A percentile compares a stretch with the other conserved stretches of the same genome.
phyloP scores from a whole-genome alignment of 257 asterid species.

The Salvia miltiorrhiza region DNA sequence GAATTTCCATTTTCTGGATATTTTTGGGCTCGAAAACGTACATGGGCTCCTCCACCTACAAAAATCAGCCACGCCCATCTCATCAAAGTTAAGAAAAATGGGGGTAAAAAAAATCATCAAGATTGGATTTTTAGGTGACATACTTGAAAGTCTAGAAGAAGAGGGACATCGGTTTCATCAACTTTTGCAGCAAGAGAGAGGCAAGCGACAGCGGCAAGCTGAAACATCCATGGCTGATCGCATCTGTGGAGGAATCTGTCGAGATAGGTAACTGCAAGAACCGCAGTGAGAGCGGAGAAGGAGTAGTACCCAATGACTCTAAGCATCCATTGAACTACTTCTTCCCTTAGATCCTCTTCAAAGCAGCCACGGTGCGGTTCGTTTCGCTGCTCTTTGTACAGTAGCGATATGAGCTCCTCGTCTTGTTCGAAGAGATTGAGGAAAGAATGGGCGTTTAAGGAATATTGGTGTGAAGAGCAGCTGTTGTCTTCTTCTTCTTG shows the following conservation, averaged over 20 bases:
- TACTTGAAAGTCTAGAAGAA: conserved; percentile 78
- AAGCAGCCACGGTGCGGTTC: conserved; percentile 18
- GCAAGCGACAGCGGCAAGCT: conserved; percentile 76
- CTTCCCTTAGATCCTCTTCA: conserved; percentile 25
- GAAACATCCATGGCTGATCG: conserved; percentile 68
- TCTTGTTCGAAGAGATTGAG: conserved; percentile 28
- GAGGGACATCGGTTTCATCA: conserved; percentile 75
- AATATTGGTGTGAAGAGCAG: conserved; percentile 4
- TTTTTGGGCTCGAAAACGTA: conserved; percentile 59
- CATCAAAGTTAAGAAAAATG: not conserved
- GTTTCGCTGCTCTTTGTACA: conserved; percentile 43
- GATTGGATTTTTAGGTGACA: conserved; percentile 19
- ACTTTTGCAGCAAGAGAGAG: conserved; percentile 85
- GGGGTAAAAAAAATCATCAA: not conserved
- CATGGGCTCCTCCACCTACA: conserved; percentile 49
- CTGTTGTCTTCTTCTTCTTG: conserved; percentile 10
- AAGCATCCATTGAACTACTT: conserved; percentile 67
- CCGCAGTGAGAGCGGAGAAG: conserved; percentile 64
- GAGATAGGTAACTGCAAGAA: conserved; percentile 69
- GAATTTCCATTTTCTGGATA: conserved; percentile 63
- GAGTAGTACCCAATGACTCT: conserved; percentile 45
- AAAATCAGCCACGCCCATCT: conserved; percentile 8
- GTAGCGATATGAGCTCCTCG: conserved; percentile 38
- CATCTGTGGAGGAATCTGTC: conserved; percentile 51
- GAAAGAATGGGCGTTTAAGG: conserved; percentile 7